phyloP scores from a whole-genome alignment of 176 grass and related monocot genomes.

The Bonia amplexicaulis region DNA sequence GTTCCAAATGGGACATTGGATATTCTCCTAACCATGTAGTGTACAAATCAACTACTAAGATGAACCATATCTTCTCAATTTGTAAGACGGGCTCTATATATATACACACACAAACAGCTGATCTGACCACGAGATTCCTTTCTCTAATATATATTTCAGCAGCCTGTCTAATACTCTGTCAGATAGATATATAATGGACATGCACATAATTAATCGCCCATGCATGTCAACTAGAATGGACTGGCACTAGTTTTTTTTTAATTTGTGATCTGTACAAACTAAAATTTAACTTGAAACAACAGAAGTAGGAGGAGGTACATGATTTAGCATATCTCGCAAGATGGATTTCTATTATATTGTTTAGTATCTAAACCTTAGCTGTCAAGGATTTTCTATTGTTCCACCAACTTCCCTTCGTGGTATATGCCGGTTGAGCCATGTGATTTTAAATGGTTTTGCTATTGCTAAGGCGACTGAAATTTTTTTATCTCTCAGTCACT shows the following conservation, averaged over 20 bases:
- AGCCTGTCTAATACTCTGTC: not conserved
- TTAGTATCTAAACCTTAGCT: not conserved
- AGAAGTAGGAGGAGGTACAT: not conserved
- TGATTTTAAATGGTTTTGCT: not conserved
- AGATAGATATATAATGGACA: not conserved
- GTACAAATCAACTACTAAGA: not conserved
- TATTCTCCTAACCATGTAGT: constrained; percentile 12
- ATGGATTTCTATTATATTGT: not conserved
- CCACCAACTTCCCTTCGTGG: not conserved
- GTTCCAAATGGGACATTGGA: not conserved
- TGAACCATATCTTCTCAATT: not conserved
- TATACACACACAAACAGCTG: too few relatives aligned
- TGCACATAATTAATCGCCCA: not conserved
- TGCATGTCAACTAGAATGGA: not conserved
- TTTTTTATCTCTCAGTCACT: too few relatives aligned
- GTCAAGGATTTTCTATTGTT: not conserved
- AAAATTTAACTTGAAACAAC: not conserved
- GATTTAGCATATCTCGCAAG: not conserved
- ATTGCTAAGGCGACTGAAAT: too few relatives aligned
- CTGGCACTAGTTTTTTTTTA: not conserved
- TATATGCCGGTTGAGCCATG: not conserved
- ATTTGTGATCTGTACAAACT: not conserved
- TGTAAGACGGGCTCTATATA: not conserved
- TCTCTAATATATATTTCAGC: not conserved
- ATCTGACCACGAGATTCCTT: not conserved